Conservation (phyloP, 345 rosid species). For the Crucihimalaya himalaica region DNA sequence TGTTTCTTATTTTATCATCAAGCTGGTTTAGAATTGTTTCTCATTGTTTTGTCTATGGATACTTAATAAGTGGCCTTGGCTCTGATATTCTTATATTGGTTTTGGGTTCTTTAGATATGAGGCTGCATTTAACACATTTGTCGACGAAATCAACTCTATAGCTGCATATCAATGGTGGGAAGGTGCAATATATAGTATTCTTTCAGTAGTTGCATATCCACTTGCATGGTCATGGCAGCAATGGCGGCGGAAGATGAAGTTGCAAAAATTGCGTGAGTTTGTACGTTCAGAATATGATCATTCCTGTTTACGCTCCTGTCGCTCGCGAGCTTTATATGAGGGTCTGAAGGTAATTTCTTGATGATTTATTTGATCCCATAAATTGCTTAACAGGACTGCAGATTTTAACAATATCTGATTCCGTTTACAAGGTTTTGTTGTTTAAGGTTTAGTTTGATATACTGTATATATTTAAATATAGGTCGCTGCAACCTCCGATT, state of each 20-base stretch:
- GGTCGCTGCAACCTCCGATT: constrained; percentile 98
- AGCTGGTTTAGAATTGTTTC: constrained; percentile 33
- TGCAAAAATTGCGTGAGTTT: constrained; percentile 92
- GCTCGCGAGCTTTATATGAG: constrained; percentile 98
- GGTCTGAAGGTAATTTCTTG: constrained; percentile 82
- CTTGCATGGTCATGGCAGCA: constrained; percentile 99
- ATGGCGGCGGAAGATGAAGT: constrained; percentile 79
- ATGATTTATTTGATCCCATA: constrained; percentile 18
- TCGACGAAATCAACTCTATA: constrained; percentile 93
- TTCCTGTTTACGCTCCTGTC: constrained; percentile 96
- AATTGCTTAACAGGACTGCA: constrained; percentile 19
- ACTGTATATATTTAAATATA: constrained; percentile 41
- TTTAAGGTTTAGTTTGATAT: neutral
- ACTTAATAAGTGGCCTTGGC: constrained; percentile 3
- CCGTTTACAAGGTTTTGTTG: neutral
- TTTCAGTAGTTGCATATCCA: constrained; percentile 77
- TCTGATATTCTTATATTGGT: constrained; percentile 26
- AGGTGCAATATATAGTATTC: constrained; percentile 87
- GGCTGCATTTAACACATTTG: constrained; percentile 90
- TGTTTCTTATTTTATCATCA: constrained; percentile 7
- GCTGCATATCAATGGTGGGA: constrained; percentile 99
- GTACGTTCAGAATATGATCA: constrained; percentile 99
- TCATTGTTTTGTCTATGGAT: constrained; percentile 18
- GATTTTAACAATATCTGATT: constrained; percentile 18
- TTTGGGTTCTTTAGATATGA: constrained; percentile 68